Base-by-base conservation (phyloP, 2,329 filamentous ascomycete genomes). In the Mycogone perniciosa region DNA sequence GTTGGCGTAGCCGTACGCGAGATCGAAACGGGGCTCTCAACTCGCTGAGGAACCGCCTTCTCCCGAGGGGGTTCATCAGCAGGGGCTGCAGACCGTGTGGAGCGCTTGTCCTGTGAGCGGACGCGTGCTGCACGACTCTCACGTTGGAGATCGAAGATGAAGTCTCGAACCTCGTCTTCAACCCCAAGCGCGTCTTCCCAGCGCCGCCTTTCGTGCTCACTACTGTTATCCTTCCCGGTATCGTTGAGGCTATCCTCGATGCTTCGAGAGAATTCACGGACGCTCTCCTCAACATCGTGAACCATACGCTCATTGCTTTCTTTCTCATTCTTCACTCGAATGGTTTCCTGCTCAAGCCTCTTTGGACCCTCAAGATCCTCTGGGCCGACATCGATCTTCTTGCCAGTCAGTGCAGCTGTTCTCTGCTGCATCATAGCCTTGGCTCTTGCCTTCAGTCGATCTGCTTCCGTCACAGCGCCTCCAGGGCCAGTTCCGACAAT, bases 351-450 rank as follows among this genome's bases (percentile, higher is more conserved):
- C 66, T 97, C 93, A 11, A 97, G 70, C 33, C 93, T 83, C 70
- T 89, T 88, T 43, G 90, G 84, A 4, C 88, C 89, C 56, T 88
- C 88, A 29, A 80, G 77, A 56, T 91, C 86, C 57, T 95, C 88
- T 54, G 85, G 80, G 42, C 73, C 74, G 2, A 75, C 68, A 35
- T 88, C 83, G 43, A 85, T 73, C 64, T 91, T 90, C 68, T 86
- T 89, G 51, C 93, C 93, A 26, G 90, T 89, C 56, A 99, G 73
- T 13, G 93, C 92, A 50, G 93, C 93, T 59, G 93, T 91, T 53
- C 93, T 86, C 63, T 96, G 91, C 71, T 97, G 92, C 93, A 99
- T 99, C 84, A 96, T 95, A 37, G 92, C 92, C 71, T 91, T 95
- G 31, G 93, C 92, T 59, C 91, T 84, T 34, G 93, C 93, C 74